Evolutionary conservation across 257 asterid species (phyloP), one percentile per base, ranked within the genome.

Genomic region (Marsdenia floribunda): DNA sequence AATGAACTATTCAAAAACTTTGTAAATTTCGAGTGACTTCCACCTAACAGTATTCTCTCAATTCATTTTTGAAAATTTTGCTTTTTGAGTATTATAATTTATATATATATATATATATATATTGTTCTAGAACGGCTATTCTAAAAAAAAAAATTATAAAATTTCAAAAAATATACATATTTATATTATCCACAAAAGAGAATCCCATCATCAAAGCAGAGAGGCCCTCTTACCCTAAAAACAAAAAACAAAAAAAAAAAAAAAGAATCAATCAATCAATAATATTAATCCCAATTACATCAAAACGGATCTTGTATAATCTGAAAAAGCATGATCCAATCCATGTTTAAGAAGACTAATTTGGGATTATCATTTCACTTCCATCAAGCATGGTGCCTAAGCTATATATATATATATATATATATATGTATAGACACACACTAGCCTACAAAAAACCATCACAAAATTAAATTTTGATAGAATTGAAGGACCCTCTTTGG

Each of bases 61-160:
- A 71, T 72, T 77, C 66, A 81, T 42, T 79, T 82, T 81, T 66
- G 82, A 85, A 76, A 44, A 0, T 44, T 40, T 67, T 54, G 72
- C 33, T 22, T 47, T 87, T 83, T 83, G 89, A 85, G 88, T 64
- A 37, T 76, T 29, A 70, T 58, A 29, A 29, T 61, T 50, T 73
- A 71, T 75, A 82, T 79, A 75, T 77, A 87, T 83, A 29, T 29
- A 29, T 29, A 29, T 29, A 29, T 29, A 29, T 54, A 5, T 6
- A 15, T 53, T 4, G 12, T 38, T 44, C 49, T 33, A 63, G 68
- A 29, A 64, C 47, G 6, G 44, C 69, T 5, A 16, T 15, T 35
- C 44, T 15, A 16, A 22, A 15, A 9, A 47, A 10, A 10, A 47
- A 80, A 83, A 83, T 85, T 83, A 82, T 70, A 79, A 76, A 74